Base-by-base conservation (phyloP, 805 yeast species). In the Nakazawaea wyomingensis region DNA sequence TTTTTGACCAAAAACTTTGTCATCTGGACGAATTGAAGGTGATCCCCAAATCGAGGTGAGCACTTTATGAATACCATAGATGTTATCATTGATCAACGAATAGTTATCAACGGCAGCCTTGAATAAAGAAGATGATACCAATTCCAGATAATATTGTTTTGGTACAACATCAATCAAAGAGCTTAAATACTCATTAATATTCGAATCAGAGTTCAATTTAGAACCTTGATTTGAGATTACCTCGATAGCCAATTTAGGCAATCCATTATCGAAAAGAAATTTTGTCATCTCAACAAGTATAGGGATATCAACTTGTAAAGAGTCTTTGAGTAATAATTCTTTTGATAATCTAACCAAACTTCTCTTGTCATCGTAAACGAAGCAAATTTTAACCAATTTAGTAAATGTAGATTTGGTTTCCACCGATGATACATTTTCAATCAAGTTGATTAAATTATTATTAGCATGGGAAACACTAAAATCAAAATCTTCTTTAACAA, bases 401-500 rank as follows among this genome's bases (percentile, higher is more conserved):
- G 58, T 51, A 21, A 60, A 46, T 34, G 52, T 51, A 5, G 50
- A 36, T 22, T 22, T 43, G 18, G 46, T 38, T 19, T 43, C 46
- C 4, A 38, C 32, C 5, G 46, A 38, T 10, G 46, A 37, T 18
- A 33, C 4, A 17, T 43, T 43, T 6, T 26, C 26, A 16, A 43
- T 32, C 36, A 43, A 43, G 21, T 37, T 34, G 24, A 43, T 39
- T 32, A 43, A 21, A 28, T 43, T 38, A 14, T 21, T 21, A 26
- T 43, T 41, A 4, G 41, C 16, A 7, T 36, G 40, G 13, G 19
- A 27, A 16, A 49, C 14, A 19, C 19, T 36, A 7, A 32, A 21
- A 46, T 61, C 64, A 32, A 64, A 64, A 41, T 64, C 65, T 30
- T 52, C 28, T 52, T 65, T 54, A 5, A 57, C 54, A 6, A 64